Evolutionary conservation across 495 filamentous ascomycete genomes (phyloP).

Genomic region (Penicillium subrubescens): DNA sequence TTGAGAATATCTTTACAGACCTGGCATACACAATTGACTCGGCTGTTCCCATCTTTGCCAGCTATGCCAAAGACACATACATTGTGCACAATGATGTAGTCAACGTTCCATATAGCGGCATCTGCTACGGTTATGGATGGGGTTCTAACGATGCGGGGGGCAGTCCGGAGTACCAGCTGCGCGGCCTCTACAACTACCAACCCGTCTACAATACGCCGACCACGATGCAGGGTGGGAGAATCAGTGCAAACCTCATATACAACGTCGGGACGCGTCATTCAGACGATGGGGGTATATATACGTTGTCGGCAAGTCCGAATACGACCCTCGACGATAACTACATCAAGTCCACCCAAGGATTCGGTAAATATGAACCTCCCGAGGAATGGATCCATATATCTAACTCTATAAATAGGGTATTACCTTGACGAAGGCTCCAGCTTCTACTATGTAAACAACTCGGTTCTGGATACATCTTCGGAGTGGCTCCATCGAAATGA

Average conservation of each 20-base stretch:
- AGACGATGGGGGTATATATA: neutral
- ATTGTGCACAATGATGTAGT: neutral
- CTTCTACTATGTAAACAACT: neutral
- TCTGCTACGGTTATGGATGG: neutral
- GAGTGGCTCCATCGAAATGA: neutral
- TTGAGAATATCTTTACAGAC: neutral
- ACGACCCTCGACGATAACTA: neutral
- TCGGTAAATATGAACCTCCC: neutral
- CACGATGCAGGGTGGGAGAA: neutral
- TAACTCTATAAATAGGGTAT: neutral
- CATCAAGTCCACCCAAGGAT: neutral
- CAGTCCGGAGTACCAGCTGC: neutral
- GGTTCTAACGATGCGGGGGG: neutral
- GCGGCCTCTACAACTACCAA: neutral
- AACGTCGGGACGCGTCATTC: neutral
- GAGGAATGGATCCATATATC: neutral
- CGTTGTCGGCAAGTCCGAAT: neutral
- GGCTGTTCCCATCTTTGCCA: neutral
- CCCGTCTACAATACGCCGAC: neutral
- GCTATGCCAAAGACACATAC: neutral
- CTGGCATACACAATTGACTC: neutral
- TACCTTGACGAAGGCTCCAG: neutral
- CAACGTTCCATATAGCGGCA: neutral
- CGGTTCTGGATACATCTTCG: neutral
- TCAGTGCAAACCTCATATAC: neutral